phyloP scores from a whole-genome alignment of 2,329 filamentous ascomycete species.

The Gaeumannomyces sp. region DNA sequence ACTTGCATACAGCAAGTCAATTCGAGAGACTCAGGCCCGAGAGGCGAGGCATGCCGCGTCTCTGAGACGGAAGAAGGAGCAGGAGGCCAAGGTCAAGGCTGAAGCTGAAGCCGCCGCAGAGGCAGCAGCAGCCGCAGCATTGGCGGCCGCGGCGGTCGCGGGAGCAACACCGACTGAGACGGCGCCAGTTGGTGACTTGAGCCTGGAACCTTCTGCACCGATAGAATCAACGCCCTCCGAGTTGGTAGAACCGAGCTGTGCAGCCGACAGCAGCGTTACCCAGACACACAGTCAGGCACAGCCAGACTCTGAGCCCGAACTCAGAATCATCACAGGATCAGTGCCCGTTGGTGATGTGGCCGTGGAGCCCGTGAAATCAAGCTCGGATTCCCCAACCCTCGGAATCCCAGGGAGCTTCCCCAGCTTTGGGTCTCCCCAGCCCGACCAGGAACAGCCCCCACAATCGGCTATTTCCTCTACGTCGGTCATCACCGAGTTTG shows the following conservation, averaged over 20 bases:
- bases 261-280: neutral
- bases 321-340: neutral
- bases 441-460: slow-evolving; percentile 41
- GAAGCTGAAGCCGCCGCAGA: slow-evolving; percentile 30
- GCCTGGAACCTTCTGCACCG: neutral
- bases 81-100: slow-evolving; percentile 38
- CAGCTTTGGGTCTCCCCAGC: slow-evolving; percentile 26
- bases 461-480: slow-evolving; percentile 52
- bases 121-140: slow-evolving; percentile 13
- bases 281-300: neutral
- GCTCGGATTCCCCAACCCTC: slow-evolving; percentile 57
- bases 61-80: slow-evolving; percentile 46
- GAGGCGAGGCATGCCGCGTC: slow-evolving; percentile 47
- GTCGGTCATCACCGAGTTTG: slow-evolving; percentile 64
- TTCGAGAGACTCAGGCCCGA: slow-evolving; percentile 64
- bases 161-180: neutral
- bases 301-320: neutral
- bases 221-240: neutral
- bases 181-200: neutral
- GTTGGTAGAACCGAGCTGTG: neutral
- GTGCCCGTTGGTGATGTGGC: neutral
- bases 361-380: slow-evolving; percentile 8
- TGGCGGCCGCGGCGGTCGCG: slow-evolving; percentile 13
- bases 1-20: slow-evolving; percentile 78
- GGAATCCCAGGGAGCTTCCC: slow-evolving; percentile 61